Conservation (phyloP, 805 yeast species). For the Jamesozyma gamospora region DNA sequence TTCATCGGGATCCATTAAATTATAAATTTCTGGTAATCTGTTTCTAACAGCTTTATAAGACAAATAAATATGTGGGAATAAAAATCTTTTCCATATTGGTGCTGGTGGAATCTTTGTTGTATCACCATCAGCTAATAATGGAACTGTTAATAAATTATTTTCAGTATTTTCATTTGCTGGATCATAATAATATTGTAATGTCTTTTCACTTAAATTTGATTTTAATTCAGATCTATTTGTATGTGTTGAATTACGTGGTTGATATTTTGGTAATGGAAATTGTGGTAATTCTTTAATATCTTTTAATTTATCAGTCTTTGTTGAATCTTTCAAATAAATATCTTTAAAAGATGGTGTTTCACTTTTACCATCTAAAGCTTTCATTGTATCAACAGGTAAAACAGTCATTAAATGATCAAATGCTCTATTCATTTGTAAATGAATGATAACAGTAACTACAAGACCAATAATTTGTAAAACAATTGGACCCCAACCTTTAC, state of each 20-base stretch:
- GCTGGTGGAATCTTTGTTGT: slow-evolving; percentile 26
- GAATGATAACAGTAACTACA: slow-evolving; percentile 58
- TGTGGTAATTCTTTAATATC: slow-evolving; percentile 24
- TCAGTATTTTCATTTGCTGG: slow-evolving; percentile 7
- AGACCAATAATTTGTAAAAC: slow-evolving; percentile 61
- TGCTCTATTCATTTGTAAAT: slow-evolving; percentile 52
- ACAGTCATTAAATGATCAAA: slow-evolving; percentile 50
- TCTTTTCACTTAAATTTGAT: slow-evolving; percentile 13
- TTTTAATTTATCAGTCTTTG: slow-evolving; percentile 1
- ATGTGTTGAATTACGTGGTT: slow-evolving; percentile 8
- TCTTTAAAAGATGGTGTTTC: slow-evolving; percentile 45
- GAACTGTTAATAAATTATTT: slow-evolving; percentile 32
- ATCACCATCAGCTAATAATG: slow-evolving; percentile 61
- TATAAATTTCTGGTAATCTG: slow-evolving; percentile 50
- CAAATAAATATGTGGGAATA: slow-evolving; percentile 46
- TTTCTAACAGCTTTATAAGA: slow-evolving; percentile 39
- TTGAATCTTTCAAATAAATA: slow-evolving; percentile 20
- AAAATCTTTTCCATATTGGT: slow-evolving; percentile 38
- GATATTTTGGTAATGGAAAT: slow-evolving; percentile 23
- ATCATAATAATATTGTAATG: slow-evolving; percentile 14
- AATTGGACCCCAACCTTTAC: slow-evolving; percentile 93
- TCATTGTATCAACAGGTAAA: slow-evolving; percentile 66
- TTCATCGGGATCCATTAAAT: slow-evolving; percentile 39
- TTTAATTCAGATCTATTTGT: slow-evolving; percentile 1
- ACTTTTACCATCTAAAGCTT: slow-evolving; percentile 60